Conservation (phyloP, 2,329 filamentous ascomycete genomes). For the Orbilia oligospora region DNA sequence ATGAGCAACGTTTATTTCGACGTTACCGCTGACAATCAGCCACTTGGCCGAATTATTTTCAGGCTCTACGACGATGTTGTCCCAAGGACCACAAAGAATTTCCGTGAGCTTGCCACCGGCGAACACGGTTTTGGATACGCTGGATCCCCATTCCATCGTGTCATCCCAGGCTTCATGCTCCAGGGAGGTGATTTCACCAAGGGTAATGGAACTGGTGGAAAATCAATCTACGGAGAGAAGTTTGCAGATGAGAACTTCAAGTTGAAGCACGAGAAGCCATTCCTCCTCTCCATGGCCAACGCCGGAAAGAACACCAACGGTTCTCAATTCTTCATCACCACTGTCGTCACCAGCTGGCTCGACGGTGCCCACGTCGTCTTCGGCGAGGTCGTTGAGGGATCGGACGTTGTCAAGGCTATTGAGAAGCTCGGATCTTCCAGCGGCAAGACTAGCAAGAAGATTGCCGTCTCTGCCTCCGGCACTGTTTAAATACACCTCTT, state of each 20-base stretch:
- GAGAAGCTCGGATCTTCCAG: conserved; percentile 28
- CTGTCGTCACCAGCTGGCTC: conserved; percentile 91
- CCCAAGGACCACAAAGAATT: conserved; percentile 83
- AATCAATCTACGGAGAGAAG: conserved; percentile 79
- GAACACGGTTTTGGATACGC: conserved; percentile 89
- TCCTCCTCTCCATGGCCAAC: conserved; percentile 97
- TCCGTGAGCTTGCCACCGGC: conserved; percentile 84
- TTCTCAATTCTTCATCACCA: conserved; percentile 98
- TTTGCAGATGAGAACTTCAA: conserved; percentile 96
- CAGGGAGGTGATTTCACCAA: conserved; percentile 91
- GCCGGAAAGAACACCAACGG: conserved; percentile 93
- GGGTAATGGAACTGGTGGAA: conserved; percentile 71
- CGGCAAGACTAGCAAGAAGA: conserved; percentile 34
- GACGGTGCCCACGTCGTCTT: conserved; percentile 89
- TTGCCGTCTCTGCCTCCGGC: conserved; percentile 32
- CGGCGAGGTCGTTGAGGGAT: conserved; percentile 88
- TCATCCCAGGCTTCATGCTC: conserved; percentile 93
- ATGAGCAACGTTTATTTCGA: conserved; percentile 58
- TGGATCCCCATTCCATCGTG: conserved; percentile 87
- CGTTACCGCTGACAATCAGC: conserved; percentile 23
- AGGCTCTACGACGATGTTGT: conserved; percentile 87
- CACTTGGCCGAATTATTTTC: conserved; percentile 83
- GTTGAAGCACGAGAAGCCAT: conserved; percentile 92
- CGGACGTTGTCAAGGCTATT: conserved; percentile 74
- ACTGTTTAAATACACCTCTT: conserved; percentile 24